Evolutionary conservation across 768 basidiomycete species (phyloP).

Genomic region (Lentinula sp.): DNA sequence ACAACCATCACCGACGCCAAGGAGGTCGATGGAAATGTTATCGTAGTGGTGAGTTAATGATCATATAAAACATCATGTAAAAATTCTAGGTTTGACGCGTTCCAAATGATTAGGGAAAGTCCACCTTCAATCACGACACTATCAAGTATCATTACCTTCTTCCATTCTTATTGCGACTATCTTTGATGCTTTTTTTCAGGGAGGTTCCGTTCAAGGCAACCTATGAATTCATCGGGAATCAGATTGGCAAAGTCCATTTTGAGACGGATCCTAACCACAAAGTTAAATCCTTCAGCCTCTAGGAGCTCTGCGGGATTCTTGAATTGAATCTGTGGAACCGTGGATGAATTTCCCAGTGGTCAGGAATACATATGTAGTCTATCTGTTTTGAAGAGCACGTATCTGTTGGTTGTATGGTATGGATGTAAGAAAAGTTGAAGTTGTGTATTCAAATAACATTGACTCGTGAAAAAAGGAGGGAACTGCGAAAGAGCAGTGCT

Average conservation of each 20-base stretch:
- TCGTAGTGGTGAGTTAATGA: background rate
- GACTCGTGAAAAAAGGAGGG: too few relatives aligned
- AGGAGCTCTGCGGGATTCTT: too few relatives aligned
- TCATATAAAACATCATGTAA: background rate
- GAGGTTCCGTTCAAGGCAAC: constrained; percentile 2
- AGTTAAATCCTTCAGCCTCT: background rate
- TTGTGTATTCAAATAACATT: too few relatives aligned
- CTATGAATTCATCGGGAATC: background rate
- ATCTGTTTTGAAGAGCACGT: too few relatives aligned
- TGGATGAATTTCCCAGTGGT: too few relatives aligned
- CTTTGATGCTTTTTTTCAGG: background rate
- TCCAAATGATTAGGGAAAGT: background rate
- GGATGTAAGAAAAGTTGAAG: too few relatives aligned
- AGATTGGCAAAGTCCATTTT: background rate
- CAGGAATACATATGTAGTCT: too few relatives aligned
- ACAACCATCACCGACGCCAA: constrained; percentile 4
- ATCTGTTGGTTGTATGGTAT: too few relatives aligned
- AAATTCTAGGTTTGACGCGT: background rate
- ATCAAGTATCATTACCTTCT: background rate
- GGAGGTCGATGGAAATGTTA: background rate
- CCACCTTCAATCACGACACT: background rate
- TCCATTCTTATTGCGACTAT: background rate
- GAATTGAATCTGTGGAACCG: too few relatives aligned
- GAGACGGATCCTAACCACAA: background rate
- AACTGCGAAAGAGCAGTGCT: too few relatives aligned